These are phyloP conservation scores for Bolboschoenus planiculmis DNA, from an alignment of 176 grass and related monocot species.

Conservation along the genomic window DNA sequence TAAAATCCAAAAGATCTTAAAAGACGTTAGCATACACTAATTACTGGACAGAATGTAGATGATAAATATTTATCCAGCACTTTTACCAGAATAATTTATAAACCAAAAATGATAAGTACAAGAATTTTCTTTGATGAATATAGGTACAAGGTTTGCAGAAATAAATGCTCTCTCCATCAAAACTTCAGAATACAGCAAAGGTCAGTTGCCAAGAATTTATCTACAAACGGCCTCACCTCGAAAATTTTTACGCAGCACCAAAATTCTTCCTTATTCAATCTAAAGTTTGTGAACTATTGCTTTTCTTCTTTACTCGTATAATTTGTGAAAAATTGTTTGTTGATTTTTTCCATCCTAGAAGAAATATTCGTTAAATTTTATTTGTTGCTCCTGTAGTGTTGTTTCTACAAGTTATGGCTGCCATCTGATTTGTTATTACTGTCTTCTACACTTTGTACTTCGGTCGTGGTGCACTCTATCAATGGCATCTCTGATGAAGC, in stretches of 20 bases:
- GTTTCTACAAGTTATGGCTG: constrained; percentile 1
- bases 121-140: too few relatives aligned
- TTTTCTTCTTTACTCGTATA: background rate
- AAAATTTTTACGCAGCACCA: background rate
- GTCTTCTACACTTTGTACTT: constrained; percentile 54
- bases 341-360: background rate
- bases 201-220: background rate
- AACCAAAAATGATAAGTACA: background rate
- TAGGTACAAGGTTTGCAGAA: background rate
- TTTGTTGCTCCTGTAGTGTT: background rate
- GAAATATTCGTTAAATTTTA: background rate
- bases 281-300: background rate
- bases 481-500: constrained; percentile 49
- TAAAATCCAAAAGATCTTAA: background rate
- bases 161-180: background rate
- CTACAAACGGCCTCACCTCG: background rate
- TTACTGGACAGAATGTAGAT: background rate
- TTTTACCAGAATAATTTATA: background rate
- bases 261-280: background rate
- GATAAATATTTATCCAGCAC: background rate
- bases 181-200: background rate
- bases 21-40: background rate
- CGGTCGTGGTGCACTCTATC: constrained; percentile 50
- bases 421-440: constrained; percentile 42
- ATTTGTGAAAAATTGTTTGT: background rate